Conservation (phyloP, 257 asterid species). For the Phtheirospermum japonicum region DNA sequence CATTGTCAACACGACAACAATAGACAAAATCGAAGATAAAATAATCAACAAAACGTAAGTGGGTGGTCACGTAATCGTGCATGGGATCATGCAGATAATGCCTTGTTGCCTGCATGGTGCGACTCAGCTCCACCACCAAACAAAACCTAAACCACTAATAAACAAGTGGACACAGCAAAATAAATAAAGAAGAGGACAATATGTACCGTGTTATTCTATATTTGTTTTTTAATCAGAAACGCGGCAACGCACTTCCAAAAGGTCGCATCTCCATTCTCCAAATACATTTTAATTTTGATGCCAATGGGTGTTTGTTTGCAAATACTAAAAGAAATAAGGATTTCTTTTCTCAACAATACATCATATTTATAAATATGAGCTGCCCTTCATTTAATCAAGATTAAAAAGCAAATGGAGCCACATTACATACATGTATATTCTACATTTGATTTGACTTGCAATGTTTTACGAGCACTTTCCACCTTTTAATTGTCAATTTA, state of each 20-base stretch:
- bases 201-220: neutral
- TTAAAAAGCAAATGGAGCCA: too few relatives aligned
- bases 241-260: constrained; percentile 31
- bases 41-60: constrained; percentile 21
- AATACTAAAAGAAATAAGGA: too few relatives aligned
- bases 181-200: neutral
- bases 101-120: constrained; percentile 28
- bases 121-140: constrained; percentile 11
- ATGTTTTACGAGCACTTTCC: too few relatives aligned
- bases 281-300: too few relatives aligned
- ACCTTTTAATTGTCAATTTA: too few relatives aligned
- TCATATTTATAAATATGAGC: too few relatives aligned
- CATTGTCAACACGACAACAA: neutral
- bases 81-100: constrained; percentile 28
- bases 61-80: constrained; percentile 33
- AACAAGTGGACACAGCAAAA: constrained; percentile 12
- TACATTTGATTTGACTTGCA: too few relatives aligned
- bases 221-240: constrained; percentile 19
- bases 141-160: neutral
- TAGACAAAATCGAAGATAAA: constrained; percentile 1
- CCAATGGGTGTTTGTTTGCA: too few relatives aligned
- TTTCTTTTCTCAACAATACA: too few relatives aligned
- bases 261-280: constrained; percentile 19
- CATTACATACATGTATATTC: too few relatives aligned
- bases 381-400: too few relatives aligned